Conservation (phyloP, 164 flowering plant genomes). For the Kalanchoe fedtschenkoi region DNA sequence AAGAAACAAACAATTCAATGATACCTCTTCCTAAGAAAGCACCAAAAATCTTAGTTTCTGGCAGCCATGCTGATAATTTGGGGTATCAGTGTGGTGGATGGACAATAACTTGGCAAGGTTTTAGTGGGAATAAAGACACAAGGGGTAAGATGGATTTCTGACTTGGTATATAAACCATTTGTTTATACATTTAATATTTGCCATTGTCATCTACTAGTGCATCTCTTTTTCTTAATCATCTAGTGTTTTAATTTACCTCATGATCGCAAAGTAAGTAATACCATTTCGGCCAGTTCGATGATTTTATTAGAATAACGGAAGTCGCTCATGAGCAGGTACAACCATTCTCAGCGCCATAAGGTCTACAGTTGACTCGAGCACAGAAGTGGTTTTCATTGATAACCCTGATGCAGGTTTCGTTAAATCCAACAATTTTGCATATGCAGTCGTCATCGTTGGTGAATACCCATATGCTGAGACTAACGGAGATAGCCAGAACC, state of each 20-base stretch:
- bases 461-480: conserved; percentile 50
- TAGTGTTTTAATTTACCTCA: no score
- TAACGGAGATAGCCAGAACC: conserved; percentile 38
- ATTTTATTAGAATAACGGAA: background rate
- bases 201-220: no score
- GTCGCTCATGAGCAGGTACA: conserved; percentile 26
- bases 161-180: background rate
- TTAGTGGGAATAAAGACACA: conserved; percentile 37
- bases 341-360: conserved; percentile 42
- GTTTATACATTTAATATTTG: background rate
- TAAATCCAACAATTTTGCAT: conserved; percentile 33
- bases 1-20: conserved; percentile 23
- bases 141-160: conserved; percentile 27
- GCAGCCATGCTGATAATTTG: conserved; percentile 59
- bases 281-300: no score
- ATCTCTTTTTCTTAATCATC: no score
- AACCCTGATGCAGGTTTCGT: conserved; percentile 35
- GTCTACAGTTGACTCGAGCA: conserved; percentile 37
- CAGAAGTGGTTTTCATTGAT: conserved; percentile 33
- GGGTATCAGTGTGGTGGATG: conserved; percentile 72
- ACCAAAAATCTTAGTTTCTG: conserved; percentile 44
- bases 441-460: conserved; percentile 49
- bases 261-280: no score
- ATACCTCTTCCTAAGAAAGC: conserved; percentile 51
- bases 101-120: conserved; percentile 64